Evolutionary conservation across 2,329 filamentous ascomycete genomes (phyloP).

Genomic region (Trichophyton schoenleinii): DNA sequence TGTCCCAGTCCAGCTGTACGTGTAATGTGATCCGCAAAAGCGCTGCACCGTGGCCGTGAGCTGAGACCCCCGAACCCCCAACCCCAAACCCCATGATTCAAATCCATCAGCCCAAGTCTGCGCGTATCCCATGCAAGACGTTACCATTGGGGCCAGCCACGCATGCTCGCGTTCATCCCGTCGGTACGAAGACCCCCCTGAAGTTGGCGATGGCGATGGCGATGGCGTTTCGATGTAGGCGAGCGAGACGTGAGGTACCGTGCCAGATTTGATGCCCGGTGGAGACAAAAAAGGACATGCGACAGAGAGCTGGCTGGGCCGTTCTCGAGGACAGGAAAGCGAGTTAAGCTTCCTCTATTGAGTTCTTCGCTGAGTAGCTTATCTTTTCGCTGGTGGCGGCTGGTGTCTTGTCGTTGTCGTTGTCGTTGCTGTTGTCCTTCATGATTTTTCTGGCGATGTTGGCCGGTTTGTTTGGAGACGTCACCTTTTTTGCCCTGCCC

Average conservation of each 20-base stretch:
- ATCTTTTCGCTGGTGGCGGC: neutral
- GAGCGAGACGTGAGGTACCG: neutral
- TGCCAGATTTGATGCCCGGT: neutral
- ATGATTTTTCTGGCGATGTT: neutral
- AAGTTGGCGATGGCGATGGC: neutral
- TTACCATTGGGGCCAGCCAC: neutral
- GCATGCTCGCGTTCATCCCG: neutral
- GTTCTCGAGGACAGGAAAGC: too few species aligned
- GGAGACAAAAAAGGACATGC: neutral
- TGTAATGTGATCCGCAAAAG: constrained; percentile 1
- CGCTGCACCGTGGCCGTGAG: neutral
- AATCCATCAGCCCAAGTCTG: neutral
- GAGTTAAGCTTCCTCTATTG: neutral
- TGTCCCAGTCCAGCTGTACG: neutral
- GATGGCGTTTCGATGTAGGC: neutral
- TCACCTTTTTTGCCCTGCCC: neutral
- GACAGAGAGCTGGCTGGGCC: neutral
- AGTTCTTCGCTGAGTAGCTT: neutral
- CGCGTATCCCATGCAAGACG: neutral
- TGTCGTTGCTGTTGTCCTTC: too few species aligned
- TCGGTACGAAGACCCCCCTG: neutral
- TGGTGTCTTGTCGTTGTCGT: neutral
- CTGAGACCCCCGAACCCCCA: neutral
- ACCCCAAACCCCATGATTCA: neutral
- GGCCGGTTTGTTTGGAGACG: neutral